phyloP scores from a whole-genome alignment of 306 rosid species.

The Canavalia ensiformis region DNA sequence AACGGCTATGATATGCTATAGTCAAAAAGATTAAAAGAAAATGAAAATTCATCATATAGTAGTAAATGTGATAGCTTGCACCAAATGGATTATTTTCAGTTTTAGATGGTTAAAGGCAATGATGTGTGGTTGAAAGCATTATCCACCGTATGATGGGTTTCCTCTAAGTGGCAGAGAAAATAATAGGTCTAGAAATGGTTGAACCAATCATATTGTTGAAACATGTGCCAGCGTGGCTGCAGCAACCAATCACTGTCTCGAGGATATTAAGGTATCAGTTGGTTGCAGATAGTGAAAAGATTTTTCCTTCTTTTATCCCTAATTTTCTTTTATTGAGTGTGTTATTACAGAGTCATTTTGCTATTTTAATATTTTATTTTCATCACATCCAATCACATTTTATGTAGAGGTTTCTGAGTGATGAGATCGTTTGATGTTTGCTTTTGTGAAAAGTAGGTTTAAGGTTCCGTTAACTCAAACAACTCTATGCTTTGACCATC shows the following conservation, averaged over 20 bases:
- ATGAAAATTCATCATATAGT: not conserved
- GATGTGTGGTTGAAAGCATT: constrained; percentile 46
- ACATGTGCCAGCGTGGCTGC: constrained; percentile 67
- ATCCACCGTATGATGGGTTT: constrained; percentile 54
- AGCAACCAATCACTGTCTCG: constrained; percentile 83
- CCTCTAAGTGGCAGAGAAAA: constrained; percentile 20
- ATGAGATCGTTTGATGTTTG: constrained; percentile 26
- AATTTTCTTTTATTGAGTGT: not conserved
- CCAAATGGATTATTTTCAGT: not conserved
- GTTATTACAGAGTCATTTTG: not conserved
- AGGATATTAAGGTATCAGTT: constrained; percentile 83
- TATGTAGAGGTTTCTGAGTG: not conserved
- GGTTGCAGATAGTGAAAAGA: not conserved
- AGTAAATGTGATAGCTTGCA: not conserved
- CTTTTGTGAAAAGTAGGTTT: constrained; percentile 47
- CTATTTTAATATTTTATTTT: constrained; percentile 32
- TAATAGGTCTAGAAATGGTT: constrained; percentile 48
- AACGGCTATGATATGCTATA: constrained; percentile 47
- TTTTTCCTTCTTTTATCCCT: not conserved
- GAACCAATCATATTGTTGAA: constrained; percentile 65
- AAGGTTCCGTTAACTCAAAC: constrained; percentile 52
- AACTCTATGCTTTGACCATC: constrained; percentile 52
- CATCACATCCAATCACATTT: constrained; percentile 48
- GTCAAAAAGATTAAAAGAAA: constrained; percentile 36
- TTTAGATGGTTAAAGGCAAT: constrained; percentile 18